phyloP scores from a whole-genome alignment of 495 filamentous ascomycete species.

The Podospora comata region DNA sequence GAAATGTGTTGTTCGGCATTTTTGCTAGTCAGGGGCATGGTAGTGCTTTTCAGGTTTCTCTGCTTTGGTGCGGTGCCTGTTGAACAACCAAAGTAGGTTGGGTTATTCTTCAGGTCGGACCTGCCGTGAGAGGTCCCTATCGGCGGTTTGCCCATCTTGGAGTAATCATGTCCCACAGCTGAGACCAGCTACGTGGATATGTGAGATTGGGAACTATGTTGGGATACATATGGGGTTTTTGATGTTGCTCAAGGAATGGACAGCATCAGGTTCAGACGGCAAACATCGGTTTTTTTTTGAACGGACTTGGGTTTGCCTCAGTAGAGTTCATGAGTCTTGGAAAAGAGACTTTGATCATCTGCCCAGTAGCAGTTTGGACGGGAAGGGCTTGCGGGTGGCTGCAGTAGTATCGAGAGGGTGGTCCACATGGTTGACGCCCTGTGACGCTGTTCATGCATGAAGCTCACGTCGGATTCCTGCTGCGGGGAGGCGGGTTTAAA shows the following conservation, averaged over 20 bases:
- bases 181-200: neutral
- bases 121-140: neutral
- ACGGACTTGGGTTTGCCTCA: neutral
- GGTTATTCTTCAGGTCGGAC: neutral
- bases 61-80: neutral
- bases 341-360: neutral
- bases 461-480: neutral
- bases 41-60: neutral
- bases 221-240: neutral
- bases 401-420: neutral
- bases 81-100: neutral
- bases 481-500: neutral
- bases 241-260: neutral
- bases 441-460: neutral
- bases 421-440: neutral
- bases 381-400: constrained; percentile 1
- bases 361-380: neutral
- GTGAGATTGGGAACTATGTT: neutral
- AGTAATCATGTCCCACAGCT: constrained; percentile 2
- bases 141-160: constrained; percentile 9
- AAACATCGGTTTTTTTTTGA: neutral
- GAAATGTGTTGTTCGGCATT: constrained; percentile 2
- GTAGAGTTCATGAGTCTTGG: neutral
- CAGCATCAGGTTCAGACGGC: no score
- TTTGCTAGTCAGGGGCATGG: neutral